Evolutionary conservation across 1,139 yeast genomes (phyloP).

Genomic region (Candida tetrigidarum): DNA sequence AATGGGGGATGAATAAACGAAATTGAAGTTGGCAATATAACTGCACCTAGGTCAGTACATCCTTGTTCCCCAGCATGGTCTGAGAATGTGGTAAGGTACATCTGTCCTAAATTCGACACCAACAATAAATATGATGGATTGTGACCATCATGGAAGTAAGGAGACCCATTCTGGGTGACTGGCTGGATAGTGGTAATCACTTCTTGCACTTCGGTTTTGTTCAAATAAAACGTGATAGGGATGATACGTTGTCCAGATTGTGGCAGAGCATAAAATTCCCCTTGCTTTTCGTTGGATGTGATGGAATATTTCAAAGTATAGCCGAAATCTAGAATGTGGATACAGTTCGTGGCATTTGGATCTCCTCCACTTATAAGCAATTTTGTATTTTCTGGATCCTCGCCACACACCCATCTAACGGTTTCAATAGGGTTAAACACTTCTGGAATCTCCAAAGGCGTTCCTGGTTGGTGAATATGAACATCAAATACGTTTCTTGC

Average conservation of each 20-base stretch:
- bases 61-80: conserved; percentile 50
- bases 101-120: conserved; percentile 58
- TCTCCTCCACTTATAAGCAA: conserved; percentile 76
- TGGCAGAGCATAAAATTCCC: conserved; percentile 73
- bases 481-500: conserved; percentile 76
- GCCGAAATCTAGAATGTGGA: conserved; percentile 78
- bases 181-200: conserved; percentile 34
- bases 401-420: conserved; percentile 74
- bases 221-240: conserved; percentile 29
- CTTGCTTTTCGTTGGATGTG: conserved; percentile 84
- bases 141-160: conserved; percentile 72
- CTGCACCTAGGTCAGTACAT: conserved; percentile 54
- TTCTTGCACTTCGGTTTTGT: conserved; percentile 24
- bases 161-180: conserved; percentile 42
- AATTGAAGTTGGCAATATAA: conserved; percentile 76
- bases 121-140: conserved; percentile 66
- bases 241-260: conserved; percentile 44
- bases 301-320: conserved; percentile 76
- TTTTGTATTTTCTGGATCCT: conserved; percentile 80
- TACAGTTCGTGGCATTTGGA: conserved; percentile 47
- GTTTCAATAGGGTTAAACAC: conserved; percentile 40
- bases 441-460: conserved; percentile 24
- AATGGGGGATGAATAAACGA: conserved; percentile 81
- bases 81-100: conserved; percentile 35
- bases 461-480: conserved; percentile 60